These are phyloP conservation scores for Viola pubescens DNA, from an alignment of 441 rosid genomes.

Conservation along the genomic window DNA sequence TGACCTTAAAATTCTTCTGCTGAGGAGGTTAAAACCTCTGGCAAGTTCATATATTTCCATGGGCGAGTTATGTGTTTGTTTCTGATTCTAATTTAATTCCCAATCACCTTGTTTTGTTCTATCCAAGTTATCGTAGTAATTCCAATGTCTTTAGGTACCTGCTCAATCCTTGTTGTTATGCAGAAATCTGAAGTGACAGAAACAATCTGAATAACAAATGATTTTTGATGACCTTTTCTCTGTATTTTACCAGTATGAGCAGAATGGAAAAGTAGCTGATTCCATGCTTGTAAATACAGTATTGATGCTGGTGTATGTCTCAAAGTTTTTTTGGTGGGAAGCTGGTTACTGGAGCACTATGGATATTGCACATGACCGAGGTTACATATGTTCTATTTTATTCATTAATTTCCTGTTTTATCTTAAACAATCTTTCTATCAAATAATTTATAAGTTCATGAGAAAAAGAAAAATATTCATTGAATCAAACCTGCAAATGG, in stretches of 20 bases:
- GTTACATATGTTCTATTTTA: slow-evolving; percentile 28
- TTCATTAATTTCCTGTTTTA: neutral
- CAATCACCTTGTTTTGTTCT: no score
- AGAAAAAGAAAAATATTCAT: no score
- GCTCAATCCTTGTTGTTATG: no score
- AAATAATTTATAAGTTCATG: no score
- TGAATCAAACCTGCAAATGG: no score
- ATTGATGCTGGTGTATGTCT: slow-evolving; percentile 79
- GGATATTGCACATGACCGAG: slow-evolving; percentile 99
- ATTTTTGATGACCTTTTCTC: slow-evolving; percentile 12
- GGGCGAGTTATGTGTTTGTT: no score
- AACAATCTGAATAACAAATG: neutral
- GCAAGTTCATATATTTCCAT: no score
- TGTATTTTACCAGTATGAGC: slow-evolving; percentile 61
- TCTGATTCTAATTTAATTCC: no score
- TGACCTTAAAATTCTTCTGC: slow-evolving; percentile 3
- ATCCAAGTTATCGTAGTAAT: no score
- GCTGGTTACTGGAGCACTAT: slow-evolving; percentile 97
- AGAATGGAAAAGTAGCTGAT: slow-evolving; percentile 69
- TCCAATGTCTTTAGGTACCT: no score
- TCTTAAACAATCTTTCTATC: no score
- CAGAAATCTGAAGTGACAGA: no score
- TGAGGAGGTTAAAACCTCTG: neutral
- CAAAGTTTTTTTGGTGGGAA: slow-evolving; percentile 99
- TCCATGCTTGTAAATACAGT: slow-evolving; percentile 92